phyloP scores from a whole-genome alignment of 495 filamentous ascomycete genomes.

The Daldinia bambusicola region DNA sequence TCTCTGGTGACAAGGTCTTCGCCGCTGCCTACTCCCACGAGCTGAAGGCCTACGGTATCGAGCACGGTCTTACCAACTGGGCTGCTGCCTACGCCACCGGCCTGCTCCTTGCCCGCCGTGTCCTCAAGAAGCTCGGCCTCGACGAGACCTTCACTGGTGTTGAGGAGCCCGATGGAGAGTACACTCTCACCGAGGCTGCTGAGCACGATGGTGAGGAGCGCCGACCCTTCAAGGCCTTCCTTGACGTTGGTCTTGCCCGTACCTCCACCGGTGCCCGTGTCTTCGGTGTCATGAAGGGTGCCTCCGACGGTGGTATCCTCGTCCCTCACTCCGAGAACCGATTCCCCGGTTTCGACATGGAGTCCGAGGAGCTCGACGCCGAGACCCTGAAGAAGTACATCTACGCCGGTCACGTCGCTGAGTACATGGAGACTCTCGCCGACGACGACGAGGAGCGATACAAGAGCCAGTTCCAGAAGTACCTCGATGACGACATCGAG shows the following conservation, averaged over 20 bases:
- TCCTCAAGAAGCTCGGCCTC: constrained; percentile 94
- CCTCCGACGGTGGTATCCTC: constrained; percentile 96
- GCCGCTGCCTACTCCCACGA: constrained; percentile 94
- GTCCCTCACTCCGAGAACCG: constrained; percentile 98
- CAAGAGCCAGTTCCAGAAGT: constrained; percentile 96
- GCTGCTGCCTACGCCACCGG: constrained; percentile 96
- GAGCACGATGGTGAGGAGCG: constrained; percentile 84
- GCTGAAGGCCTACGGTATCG: constrained; percentile 95
- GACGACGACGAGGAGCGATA: constrained; percentile 99
- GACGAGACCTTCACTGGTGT: constrained; percentile 92
- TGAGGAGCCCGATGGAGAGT: constrained; percentile 95
- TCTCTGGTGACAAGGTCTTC: constrained; percentile 97
- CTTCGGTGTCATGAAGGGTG: constrained; percentile 99
- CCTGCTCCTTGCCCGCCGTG: constrained; percentile 94
- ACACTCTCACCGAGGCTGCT: constrained; percentile 87
- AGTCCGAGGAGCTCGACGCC: constrained; percentile 94
- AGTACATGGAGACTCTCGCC: constrained; percentile 99
- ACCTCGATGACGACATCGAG: constrained; percentile 96
- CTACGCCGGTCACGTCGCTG: constrained; percentile 95
- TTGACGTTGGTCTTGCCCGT: constrained; percentile 95
- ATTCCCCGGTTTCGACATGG: constrained; percentile 98
- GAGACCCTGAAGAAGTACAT: constrained; percentile 99
- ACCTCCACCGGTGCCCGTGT: constrained; percentile 98
- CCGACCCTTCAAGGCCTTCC: constrained; percentile 97
- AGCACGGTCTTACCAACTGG: constrained; percentile 99